Base-by-base conservation (phyloP, 352 stramenopile species). In the Phytophthora europaea region DNA sequence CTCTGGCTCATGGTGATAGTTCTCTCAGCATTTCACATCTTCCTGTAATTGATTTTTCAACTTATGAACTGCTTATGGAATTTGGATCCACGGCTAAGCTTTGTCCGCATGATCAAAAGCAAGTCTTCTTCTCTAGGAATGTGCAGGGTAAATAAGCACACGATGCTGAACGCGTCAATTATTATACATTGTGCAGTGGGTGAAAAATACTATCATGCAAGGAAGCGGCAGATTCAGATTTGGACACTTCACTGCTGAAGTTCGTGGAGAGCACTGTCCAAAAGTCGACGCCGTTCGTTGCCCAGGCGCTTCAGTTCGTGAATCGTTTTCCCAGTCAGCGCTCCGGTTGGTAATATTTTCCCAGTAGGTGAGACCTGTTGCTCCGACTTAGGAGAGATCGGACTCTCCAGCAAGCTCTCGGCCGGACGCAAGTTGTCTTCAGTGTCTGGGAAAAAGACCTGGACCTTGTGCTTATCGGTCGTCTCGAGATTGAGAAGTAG, bases 211-310 rank as follows among this genome's bases (percentile, higher is more conserved):
- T 47, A 31, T 62, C 4, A 68, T 67, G 59, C 18, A 67, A 23
- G 23, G 8, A 45, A 38, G 10, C 22, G 16, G 51, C 47, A 20
- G 34, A 60, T 31, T 47, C n/a, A 34, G 13, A 6, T n/a, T 7
- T 28, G 28, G 33, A 33, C 18, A 57, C 2, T n/a, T 72, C 48
- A 75, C 15, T 56, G 23, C 56, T 75, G 72, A 13, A 79, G 61
- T 23, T 79, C 72, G 34, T 79, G 52, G n/a, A 79, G 54, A 56
- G 72, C 67, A 61, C 55, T 65, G 10, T 73, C 72, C 26, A 79
- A 51, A 64, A 79, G 67, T 15, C 26, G 45, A 12, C 72, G 72
- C 20, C 72, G 61, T 22, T 79, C 67, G 5, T 53, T 68, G 20
- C 67, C 28, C 34, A 79, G 28, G 2, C 68, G 66, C 55, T 72